Evolutionary conservation across 2,329 filamentous ascomycete genomes (phyloP).

Genomic region (Colletotrichum sp.): DNA sequence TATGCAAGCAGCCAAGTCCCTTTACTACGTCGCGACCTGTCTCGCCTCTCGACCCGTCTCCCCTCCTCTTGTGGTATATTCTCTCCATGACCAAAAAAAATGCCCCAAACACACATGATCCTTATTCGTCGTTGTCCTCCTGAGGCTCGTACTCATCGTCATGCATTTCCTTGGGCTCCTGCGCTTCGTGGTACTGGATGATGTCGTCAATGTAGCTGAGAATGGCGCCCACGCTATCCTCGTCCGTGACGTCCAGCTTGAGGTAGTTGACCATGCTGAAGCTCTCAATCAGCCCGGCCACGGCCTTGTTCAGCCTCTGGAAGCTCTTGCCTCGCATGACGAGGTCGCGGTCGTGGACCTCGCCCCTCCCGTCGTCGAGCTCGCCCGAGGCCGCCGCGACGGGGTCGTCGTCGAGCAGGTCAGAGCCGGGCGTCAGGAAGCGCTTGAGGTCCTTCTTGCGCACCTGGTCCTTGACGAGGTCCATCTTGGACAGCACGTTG

Average conservation of each 20-base stretch:
- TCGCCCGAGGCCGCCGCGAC: slow-evolving; percentile 28
- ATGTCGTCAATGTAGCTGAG: slow-evolving; percentile 94
- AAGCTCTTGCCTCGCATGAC: slow-evolving; percentile 85
- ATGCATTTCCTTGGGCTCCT: slow-evolving; percentile 84
- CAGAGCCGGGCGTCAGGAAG: slow-evolving; percentile 86
- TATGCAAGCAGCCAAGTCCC: slow-evolving; percentile 37
- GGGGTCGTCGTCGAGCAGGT: slow-evolving; percentile 81
- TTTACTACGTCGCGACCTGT: neutral
- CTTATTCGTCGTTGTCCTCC: slow-evolving; percentile 20
- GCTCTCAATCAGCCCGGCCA: slow-evolving; percentile 90
- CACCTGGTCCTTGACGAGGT: slow-evolving; percentile 89
- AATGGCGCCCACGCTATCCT: slow-evolving; percentile 86
- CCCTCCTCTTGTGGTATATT: neutral
- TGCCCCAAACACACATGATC: neutral
- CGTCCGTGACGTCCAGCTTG: slow-evolving; percentile 86
- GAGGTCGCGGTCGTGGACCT: slow-evolving; percentile 70
- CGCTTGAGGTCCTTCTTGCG: slow-evolving; percentile 87
- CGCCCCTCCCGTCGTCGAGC: slow-evolving; percentile 56
- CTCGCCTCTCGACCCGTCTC: neutral
- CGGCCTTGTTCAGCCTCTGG: slow-evolving; percentile 82
- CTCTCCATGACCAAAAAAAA: neutral
- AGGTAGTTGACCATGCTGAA: slow-evolving; percentile 98
- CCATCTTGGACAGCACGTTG: slow-evolving; percentile 98
- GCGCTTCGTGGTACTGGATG: slow-evolving; percentile 91
- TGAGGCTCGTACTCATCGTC: slow-evolving; percentile 53